Conservation (phyloP, 257 asterid species). For the Solanum okadae region DNA sequence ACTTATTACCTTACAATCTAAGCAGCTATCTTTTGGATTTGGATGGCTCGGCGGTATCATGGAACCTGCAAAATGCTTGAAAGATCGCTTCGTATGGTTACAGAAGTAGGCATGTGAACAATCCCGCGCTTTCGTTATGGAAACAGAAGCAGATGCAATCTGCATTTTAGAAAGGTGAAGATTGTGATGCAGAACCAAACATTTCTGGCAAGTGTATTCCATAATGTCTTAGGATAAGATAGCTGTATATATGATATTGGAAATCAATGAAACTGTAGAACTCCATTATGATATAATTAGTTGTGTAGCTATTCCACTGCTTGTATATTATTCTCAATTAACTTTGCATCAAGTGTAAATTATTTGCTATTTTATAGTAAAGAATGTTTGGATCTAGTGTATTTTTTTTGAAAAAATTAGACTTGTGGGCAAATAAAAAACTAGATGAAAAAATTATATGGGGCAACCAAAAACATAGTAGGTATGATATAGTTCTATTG, state of each 20-base stretch:
- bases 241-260: background rate
- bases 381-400: background rate
- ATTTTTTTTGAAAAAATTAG: background rate
- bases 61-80: constrained; percentile 23
- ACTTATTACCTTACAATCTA: constrained; percentile 54
- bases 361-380: background rate
- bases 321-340: background rate
- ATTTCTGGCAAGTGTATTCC: background rate
- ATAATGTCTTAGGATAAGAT: background rate
- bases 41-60: constrained; percentile 42
- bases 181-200: background rate
- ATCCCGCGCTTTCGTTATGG: background rate
- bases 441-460: background rate
- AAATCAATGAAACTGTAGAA: background rate
- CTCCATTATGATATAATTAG: background rate
- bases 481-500: background rate
- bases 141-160: background rate
- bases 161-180: background rate
- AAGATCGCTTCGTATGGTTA: background rate
- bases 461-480: background rate
- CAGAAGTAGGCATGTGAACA: background rate
- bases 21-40: constrained; percentile 28
- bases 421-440: background rate
- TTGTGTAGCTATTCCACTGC: background rate
- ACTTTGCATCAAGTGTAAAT: background rate